phyloP scores from a whole-genome alignment of 768 basidiomycete species.

The Termitomyces sp. region DNA sequence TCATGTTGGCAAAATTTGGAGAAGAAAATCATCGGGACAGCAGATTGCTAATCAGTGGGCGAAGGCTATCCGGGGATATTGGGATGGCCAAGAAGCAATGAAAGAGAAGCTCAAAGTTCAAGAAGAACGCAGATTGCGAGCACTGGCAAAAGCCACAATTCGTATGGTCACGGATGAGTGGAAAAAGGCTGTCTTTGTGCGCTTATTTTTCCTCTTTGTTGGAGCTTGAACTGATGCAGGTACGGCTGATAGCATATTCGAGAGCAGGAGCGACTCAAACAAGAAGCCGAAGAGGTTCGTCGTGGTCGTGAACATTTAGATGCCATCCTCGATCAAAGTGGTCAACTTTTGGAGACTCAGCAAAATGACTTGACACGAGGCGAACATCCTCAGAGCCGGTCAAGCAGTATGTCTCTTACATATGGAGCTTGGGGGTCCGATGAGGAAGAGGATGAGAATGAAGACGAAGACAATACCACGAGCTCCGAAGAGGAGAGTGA shows the following conservation, averaged over 20 bases:
- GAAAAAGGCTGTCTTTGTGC: conserved; percentile 81
- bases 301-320: conserved; percentile 84
- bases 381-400: conserved; percentile 49
- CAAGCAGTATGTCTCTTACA: conserved; percentile 41
- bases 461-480: conserved; percentile 26
- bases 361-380: conserved; percentile 59
- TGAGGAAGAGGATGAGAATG: conserved; percentile 33
- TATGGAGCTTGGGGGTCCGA: conserved; percentile 28
- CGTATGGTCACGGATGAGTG: conserved; percentile 72
- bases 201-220: conserved; percentile 23
- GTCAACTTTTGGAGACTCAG: conserved; percentile 81
- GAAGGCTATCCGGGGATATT: conserved; percentile 63
- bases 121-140: conserved; percentile 64
- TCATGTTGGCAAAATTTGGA: conserved; percentile 18
- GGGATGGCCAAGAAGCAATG: conserved; percentile 60
- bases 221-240: not conserved
- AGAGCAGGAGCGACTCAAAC: conserved; percentile 55
- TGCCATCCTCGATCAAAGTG: conserved; percentile 86
- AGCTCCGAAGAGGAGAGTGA: conserved; percentile 25
- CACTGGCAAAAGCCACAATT: conserved; percentile 66
- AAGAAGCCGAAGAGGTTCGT: conserved; percentile 73
- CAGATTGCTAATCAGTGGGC: conserved; percentile 54
- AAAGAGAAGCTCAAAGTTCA: conserved; percentile 52
- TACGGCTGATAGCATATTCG: conserved; percentile 55
- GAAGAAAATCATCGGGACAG: conserved; percentile 26